Evolutionary conservation across 345 rosid genomes (phyloP), one percentile per base, ranked within the genome.

Genomic region (Camelina neglecta): DNA sequence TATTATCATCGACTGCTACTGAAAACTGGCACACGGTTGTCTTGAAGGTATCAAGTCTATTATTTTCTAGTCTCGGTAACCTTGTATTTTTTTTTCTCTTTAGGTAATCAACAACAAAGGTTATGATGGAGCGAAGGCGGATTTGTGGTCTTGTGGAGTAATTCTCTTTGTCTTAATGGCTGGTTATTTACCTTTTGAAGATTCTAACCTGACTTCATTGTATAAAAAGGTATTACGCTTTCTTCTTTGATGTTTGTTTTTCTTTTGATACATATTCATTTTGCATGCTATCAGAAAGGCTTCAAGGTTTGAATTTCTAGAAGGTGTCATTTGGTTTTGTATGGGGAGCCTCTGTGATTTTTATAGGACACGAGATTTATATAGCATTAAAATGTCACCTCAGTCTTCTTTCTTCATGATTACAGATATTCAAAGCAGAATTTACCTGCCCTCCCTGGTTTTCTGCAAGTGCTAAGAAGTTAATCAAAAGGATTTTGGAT

Each of bases 111-210:
- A 92, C 72, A 89, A 93, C 83, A 95, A 95, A 81, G 99, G 99
- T 41, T 95, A 95, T 54, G 92, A 95, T 85, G 99, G 96, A 75
- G 96, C 97, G 2, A 90, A 87, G 86, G 99, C 99, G 53, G 99
- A 95, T 80, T 79, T 93, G 42, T 95, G 99, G 99, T 95, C 99
- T 12, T 95, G 99, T 42, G 99, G 99, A 67, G 99, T 95, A 71
- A 95, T 95, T 77, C 98, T 95, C 50, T 96, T 80, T 80, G 98
- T 95, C 73, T 75, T 95, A 71, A 95, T 95, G 99, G 99, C 98
- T 81, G 99, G 99, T 36, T 95, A 81, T 83, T 81, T 90, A 81
- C 99, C 99, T 64, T 95, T 95, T 55, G 99, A 92, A 80, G 99
- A 95, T 60, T 80, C 98, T 69, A 93, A 93, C 69, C 88, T 95